Evolutionary conservation across 495 filamentous ascomycete species (phyloP).

Genomic region (Penicillium steckii): DNA sequence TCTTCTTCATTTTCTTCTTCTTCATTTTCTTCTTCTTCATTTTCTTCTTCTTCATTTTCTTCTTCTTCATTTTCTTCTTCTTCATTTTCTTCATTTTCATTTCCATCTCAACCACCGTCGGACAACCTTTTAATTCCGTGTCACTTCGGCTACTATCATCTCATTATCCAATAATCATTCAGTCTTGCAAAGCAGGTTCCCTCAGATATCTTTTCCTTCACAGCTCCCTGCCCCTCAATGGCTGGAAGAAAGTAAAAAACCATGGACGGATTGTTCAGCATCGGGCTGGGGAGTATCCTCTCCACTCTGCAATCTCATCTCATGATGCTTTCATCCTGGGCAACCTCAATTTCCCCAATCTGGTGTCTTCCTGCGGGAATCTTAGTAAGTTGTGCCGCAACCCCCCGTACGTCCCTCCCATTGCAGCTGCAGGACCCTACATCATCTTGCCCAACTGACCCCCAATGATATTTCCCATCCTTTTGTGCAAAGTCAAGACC

Average conservation of each 20-base stretch:
- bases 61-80: not conserved
- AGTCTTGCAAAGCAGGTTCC: not conserved
- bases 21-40: too few relatives aligned
- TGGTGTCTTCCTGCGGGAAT: constrained; percentile 17
- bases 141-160: not conserved
- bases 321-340: constrained; percentile 11
- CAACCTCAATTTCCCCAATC: constrained; percentile 7
- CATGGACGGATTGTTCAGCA: constrained; percentile 9
- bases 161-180: not conserved
- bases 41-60: too few relatives aligned
- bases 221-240: not conserved
- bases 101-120: not conserved
- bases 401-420: constrained; percentile 10
- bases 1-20: too few relatives aligned
- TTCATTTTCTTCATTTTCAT: not conserved
- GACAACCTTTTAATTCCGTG: not conserved
- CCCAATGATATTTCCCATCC: not conserved
- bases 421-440: constrained; percentile 15
- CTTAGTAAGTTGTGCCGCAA: constrained; percentile 25
- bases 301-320: not conserved
- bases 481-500: not conserved
- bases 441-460: constrained; percentile 1
- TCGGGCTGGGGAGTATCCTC: constrained; percentile 5
- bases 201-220: not conserved
- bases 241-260: constrained; percentile 11